phyloP scores from a whole-genome alignment of 306 rosid genomes.

The Heteromeles arbutifolia region DNA sequence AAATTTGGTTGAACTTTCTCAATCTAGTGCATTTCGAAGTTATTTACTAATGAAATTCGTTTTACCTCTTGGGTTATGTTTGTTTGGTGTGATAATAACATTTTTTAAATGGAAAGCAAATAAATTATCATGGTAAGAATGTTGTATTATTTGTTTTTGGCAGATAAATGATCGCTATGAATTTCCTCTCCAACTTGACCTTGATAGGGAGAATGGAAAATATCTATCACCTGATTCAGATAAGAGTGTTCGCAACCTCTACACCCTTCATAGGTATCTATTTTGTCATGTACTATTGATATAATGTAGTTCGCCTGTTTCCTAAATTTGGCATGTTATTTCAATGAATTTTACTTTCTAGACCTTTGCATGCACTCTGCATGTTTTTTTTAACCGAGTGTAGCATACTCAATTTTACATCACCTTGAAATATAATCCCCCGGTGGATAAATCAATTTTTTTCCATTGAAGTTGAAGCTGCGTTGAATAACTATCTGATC shows the following conservation, averaged over 20 bases:
- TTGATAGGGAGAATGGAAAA: conserved; percentile 81
- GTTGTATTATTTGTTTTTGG: conserved; percentile 3
- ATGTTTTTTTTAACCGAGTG: not conserved
- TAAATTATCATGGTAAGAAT: not conserved
- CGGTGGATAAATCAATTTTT: not conserved
- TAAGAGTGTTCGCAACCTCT: conserved; percentile 84
- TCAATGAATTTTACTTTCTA: not conserved
- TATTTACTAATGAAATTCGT: not conserved
- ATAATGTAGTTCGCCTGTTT: not conserved
- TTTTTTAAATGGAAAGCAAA: not conserved
- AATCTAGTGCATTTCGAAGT: not conserved
- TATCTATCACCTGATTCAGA: conserved; percentile 91
- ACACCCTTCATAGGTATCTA: conserved; percentile 77
- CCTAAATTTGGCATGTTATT: not conserved
- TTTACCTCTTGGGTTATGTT: not conserved
- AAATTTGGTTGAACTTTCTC: not conserved
- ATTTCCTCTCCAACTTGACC: conserved; percentile 92
- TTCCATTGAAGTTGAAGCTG: not conserved
- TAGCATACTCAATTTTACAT: not conserved
- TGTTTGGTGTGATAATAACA: not conserved
- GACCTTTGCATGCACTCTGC: not conserved
- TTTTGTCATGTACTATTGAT: conserved; percentile 1
- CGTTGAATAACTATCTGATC: not conserved
- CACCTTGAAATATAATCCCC: not conserved
- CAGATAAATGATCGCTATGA: conserved; percentile 96